phyloP scores from a whole-genome alignment of 1,139 yeast species.

The Williopsis jadinii region DNA sequence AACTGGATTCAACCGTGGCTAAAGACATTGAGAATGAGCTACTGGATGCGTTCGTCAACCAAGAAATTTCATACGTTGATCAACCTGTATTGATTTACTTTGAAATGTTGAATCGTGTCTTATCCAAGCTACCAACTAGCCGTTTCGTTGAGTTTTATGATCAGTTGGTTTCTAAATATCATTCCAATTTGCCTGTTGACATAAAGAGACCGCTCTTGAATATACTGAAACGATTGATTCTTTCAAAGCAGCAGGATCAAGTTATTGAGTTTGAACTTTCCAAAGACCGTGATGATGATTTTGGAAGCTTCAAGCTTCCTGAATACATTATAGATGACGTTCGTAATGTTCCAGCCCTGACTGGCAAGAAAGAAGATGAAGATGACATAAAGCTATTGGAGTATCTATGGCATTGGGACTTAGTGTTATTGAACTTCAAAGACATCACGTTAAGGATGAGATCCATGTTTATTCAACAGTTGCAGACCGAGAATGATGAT shows the following conservation, averaged over 20 bases:
- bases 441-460: conserved; percentile 62
- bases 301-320: conserved; percentile 29
- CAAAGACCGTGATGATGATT: conserved; percentile 24
- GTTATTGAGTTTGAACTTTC: conserved; percentile 56
- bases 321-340: conserved; percentile 27
- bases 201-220: conserved; percentile 33
- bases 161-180: conserved; percentile 17
- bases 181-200: conserved; percentile 13
- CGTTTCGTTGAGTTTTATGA: conserved; percentile 14
- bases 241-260: conserved; percentile 42
- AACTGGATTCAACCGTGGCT: conserved; percentile 25
- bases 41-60: conserved; percentile 21
- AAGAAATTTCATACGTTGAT: conserved; percentile 12
- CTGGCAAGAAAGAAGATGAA: conserved; percentile 22
- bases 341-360: conserved; percentile 13
- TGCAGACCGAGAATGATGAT: conserved; percentile 35
- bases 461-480: conserved; percentile 49
- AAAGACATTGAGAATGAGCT: conserved; percentile 22
- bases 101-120: conserved; percentile 15
- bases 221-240: conserved; percentile 30
- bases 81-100: conserved; percentile 18
- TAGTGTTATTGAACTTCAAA: conserved; percentile 56
- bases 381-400: conserved; percentile 30
- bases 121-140: conserved; percentile 11
- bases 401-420: conserved; percentile 66